A percentile compares a stretch with the other conserved stretches of the same genome.
Conservation (phyloP, 148 eudicot genomes). For the Salicornia ramosissima region DNA sequence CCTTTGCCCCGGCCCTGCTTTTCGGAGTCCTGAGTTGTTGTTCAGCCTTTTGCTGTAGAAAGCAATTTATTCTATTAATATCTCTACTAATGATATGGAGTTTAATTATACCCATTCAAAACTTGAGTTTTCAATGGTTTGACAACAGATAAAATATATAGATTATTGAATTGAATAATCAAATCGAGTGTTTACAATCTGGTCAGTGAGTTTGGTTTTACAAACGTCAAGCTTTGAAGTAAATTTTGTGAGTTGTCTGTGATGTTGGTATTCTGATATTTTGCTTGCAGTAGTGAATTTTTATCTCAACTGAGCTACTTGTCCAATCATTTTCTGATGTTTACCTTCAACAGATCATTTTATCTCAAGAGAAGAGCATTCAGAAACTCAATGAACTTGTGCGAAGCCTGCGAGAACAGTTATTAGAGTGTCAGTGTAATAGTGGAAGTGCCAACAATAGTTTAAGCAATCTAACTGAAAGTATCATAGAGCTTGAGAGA, state of each 20-base stretch:
- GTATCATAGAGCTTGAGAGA: slow-evolving; percentile 55
- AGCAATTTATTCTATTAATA: no score
- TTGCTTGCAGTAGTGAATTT: not conserved
- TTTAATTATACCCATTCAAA: no score
- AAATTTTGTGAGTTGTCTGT: not conserved
- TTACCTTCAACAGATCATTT: slow-evolving; percentile 55
- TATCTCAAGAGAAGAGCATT: slow-evolving; percentile 90
- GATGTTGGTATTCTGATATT: not conserved
- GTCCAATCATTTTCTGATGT: not conserved
- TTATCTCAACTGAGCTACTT: not conserved
- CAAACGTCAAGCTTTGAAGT: not conserved
- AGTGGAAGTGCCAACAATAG: slow-evolving; percentile 45
- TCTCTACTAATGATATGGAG: no score
- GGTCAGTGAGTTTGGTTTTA: not conserved
- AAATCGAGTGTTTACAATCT: not conserved
- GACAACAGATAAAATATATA: no score
- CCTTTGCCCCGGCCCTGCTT: no score
- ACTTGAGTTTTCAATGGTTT: no score
- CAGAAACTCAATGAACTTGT: slow-evolving; percentile 77
- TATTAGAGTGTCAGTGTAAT: slow-evolving; percentile 50
- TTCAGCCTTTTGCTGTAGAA: no score
- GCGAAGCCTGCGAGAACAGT: slow-evolving; percentile 56
- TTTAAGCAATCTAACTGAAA: slow-evolving; percentile 46
- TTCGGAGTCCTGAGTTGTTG: no score
- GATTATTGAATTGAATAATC: no score